A percentile compares a stretch with the other conserved stretches of the same genome.
phyloP scores from a whole-genome alignment of 768 basidiomycete species.

The Nidularia pulvinata region DNA sequence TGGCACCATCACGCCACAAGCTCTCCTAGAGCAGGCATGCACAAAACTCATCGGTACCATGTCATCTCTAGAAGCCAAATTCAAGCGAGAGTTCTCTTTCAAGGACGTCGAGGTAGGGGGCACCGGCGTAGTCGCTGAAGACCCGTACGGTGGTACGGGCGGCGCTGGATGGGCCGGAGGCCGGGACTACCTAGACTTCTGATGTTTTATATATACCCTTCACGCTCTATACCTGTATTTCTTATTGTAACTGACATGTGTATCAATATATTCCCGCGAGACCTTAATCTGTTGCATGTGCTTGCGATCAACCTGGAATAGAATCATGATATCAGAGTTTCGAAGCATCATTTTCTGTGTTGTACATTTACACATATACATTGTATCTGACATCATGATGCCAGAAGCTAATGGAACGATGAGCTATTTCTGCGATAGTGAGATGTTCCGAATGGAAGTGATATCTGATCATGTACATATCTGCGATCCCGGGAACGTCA shows the following conservation, averaged over 20 bases:
- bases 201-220: constrained; percentile 9
- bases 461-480: no score
- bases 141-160: constrained; percentile 43
- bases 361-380: no score
- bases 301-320: no score
- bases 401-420: no score
- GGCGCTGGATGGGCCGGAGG: constrained; percentile 38
- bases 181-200: constrained; percentile 57
- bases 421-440: no score
- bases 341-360: no score
- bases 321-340: no score
- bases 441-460: no score
- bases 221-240: constrained; percentile 1
- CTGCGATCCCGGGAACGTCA: no score
- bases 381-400: no score
- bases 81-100: constrained; percentile 82
- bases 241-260: background rate
- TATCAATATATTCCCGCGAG: background rate
- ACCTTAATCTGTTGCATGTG: no score
- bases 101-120: constrained; percentile 60
- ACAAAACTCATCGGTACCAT: constrained; percentile 76
- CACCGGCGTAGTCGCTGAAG: constrained; percentile 26
- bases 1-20: constrained; percentile 79
- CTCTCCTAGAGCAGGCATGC: constrained; percentile 82
- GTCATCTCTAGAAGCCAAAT: constrained; percentile 68